phyloP scores from a whole-genome alignment of 441 rosid genomes.

The Rhodomyrtus psidioides region DNA sequence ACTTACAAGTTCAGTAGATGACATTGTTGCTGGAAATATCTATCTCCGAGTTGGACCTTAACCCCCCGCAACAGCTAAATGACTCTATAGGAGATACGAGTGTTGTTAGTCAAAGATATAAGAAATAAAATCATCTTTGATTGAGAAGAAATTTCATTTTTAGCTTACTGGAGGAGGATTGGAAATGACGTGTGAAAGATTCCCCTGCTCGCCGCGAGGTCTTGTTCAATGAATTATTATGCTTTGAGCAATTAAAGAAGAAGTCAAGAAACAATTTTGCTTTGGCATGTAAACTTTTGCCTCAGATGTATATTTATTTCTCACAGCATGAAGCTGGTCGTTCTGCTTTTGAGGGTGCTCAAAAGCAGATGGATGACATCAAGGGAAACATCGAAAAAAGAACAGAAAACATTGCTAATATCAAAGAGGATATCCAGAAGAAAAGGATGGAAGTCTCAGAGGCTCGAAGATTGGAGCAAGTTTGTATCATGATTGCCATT shows the following conservation, averaged over 20 bases:
- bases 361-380: constrained; percentile 57
- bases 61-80: background rate
- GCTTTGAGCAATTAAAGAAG: background rate
- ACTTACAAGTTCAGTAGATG: background rate
- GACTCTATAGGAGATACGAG: background rate
- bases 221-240: background rate
- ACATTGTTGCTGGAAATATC: background rate
- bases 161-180: background rate
- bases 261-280: background rate
- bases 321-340: constrained; percentile 76
- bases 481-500: constrained; percentile 14
- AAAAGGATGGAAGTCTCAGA: constrained; percentile 53
- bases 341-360: constrained; percentile 73
- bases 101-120: background rate
- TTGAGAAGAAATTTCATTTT: background rate
- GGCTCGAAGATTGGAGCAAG: constrained; percentile 72
- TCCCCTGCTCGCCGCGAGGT: background rate
- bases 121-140: background rate
- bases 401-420: constrained; percentile 30
- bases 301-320: constrained; percentile 12
- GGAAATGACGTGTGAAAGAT: background rate
- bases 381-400: constrained; percentile 38
- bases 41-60: background rate
- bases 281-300: background rate
- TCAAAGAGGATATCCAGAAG: constrained; percentile 49